Evolutionary conservation across 2,329 filamentous ascomycete species (phyloP).

Genomic region (Cordyceps militaris): DNA sequence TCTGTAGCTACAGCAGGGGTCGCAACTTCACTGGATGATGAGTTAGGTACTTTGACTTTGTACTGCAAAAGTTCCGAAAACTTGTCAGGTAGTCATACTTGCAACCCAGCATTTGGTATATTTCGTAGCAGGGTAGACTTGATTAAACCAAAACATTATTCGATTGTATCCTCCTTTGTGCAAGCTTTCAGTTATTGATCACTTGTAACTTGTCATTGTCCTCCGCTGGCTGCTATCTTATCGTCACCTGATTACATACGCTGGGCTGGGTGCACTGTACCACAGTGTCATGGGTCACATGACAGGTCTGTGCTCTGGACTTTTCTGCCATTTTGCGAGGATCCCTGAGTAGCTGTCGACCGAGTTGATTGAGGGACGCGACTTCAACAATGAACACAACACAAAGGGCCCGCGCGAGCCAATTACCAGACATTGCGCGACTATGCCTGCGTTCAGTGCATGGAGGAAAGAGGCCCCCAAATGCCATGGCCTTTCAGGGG

Average conservation of each 20-base stretch:
- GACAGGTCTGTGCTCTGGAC: conserved; percentile 1
- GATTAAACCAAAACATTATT: no score
- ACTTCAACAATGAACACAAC: conserved; percentile 11
- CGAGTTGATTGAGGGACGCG: neutral
- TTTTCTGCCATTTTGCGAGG: conserved; percentile 3
- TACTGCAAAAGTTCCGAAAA: no score
- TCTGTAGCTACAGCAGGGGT: no score
- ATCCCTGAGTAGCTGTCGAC: neutral
- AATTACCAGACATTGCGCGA: conserved; percentile 11
- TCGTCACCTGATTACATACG: conserved; percentile 12
- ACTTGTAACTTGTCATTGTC: no score
- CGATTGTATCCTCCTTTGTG: no score
- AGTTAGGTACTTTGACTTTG: no score
- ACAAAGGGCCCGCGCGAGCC: conserved; percentile 9
- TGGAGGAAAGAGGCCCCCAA: neutral
- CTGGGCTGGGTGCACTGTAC: neutral
- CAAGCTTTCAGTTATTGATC: no score
- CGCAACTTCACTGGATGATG: no score
- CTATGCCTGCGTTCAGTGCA: conserved; percentile 12
- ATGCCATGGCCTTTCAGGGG: conserved; percentile 20
- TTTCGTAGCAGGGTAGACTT: no score
- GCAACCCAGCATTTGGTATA: no score
- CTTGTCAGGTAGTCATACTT: no score
- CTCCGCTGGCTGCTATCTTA: no score
- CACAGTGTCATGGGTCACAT: neutral